Base-by-base conservation (phyloP, 129 eudicot species). In the Centaurea solstitialis region DNA sequence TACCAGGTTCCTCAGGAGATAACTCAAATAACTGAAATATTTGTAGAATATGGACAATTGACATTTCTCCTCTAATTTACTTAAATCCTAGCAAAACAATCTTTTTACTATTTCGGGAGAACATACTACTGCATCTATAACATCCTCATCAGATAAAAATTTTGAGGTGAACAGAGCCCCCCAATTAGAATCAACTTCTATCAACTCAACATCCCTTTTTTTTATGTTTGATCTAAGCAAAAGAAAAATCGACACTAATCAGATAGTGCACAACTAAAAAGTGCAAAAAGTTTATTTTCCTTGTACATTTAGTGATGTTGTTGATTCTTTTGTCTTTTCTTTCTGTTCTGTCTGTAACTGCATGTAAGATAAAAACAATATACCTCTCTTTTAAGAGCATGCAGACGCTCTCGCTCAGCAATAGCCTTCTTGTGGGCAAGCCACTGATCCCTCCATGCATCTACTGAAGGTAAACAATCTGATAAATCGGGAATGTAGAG, bases 371-470 rank as follows among this genome's bases (percentile, higher is more conserved):
- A 75, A 17, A 30, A 75, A 40, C 10, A 23, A 50, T 41, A 61
- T 77, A 92, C 97, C 98, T 93, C 98, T 79, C 82, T 88, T 85
- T 81, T 89, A 65, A 83, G 79, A 79, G 87, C 83, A 43, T 43
- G 83, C 50, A 20, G 80, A 17, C 76, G 82, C 73, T 89, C 94
- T 66, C 93, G 79, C 86, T 93, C 99, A 72, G 91, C 87, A 77
- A 93, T 79, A 39, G 75, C 97, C 84, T 88, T 93, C 89, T 89
- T 96, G 87, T 93, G 88, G 76, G 93, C 79, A 73, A 93, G 64
- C 99, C 99, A 93, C 77, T 93, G 99, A n/a, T 96, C 94, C 83
- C 91, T 79, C 99, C 99, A 96, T 22, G 82, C 88, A 74, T 93
- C 94, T 67, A 91, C 17, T 40, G 97, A 91, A 68, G 99, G 98